Evolutionary conservation across 2,329 filamentous ascomycete species (phyloP), one percentile per base, ranked within the genome.

Genomic region (Lachnellula suecica): DNA sequence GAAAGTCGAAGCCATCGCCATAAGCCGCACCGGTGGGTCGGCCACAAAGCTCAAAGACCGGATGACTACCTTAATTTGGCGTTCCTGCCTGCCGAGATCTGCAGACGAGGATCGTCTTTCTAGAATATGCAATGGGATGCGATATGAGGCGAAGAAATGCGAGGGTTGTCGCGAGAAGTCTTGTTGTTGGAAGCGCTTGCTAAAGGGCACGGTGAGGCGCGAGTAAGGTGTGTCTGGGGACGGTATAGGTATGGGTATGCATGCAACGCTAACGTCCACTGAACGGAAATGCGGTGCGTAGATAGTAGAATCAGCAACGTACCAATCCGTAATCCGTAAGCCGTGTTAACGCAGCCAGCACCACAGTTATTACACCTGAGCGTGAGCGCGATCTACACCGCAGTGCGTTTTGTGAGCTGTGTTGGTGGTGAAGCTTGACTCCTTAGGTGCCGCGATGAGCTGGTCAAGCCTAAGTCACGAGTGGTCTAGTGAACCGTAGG

Each of bases 41-140:
- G 37, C 37, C 43, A 52, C 31, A 42, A 44, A 44, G 50, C 25
- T 47, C 24, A 27, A 41, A 43, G 13, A 49, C 15, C 22, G 29
- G 23, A 40, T 34, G 22, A 19, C 22, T 53, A 46, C 41, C 42
- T 45, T 53, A 22, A 42, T 43, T 35, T 34, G 17, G 44, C 22
- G 23, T 35, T 19, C 44, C 44, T 19, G 17, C 29, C 38, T 13
- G 13, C 29, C 15, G 31, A 27, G 29, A 45, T 50, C 47, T 34
- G 47, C 49, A 24, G 44, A 45, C 27, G 46, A 37, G 53, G 47
- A 31, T 47, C 19, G n/a, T 34, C 29, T 52, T 56, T 51, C 45
- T 49, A 38, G 29, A 44, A 43, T 38, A 47, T 53, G 54, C 49
- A 51, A 54, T 53, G 56, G 51, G 44, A 49, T 45, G 55, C 34